Conservation (phyloP, 2,329 filamentous ascomycete genomes). For the Penicillium sp. region DNA sequence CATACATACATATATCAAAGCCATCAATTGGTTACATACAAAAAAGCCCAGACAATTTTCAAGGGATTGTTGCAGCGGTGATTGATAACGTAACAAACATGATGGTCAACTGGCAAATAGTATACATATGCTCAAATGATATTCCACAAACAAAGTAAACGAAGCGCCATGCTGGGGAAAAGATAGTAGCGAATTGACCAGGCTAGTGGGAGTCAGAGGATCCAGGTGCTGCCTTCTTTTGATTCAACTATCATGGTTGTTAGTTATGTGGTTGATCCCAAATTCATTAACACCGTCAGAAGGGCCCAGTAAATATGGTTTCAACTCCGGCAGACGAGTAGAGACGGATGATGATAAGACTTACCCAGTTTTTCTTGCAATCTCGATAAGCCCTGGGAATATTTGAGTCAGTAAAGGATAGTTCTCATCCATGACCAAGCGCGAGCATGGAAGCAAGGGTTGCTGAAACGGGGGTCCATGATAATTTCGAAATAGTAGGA, state of each 20-base stretch:
- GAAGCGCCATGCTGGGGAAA: not conserved
- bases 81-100: not conserved
- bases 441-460: not conserved
- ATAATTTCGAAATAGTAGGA: not conserved
- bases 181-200: not conserved
- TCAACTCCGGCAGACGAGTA: not conserved
- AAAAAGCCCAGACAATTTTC: not conserved
- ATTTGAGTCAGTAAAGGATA: conserved; percentile 7
- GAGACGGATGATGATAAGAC: conserved; percentile 26
- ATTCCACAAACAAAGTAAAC: not conserved
- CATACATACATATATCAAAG: too few relatives aligned
- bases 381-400: conserved; percentile 79
- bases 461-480: not conserved
- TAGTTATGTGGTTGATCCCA: not conserved
- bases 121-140: not conserved
- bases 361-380: conserved; percentile 93
- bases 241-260: conserved; percentile 28
- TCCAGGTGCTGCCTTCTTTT: conserved; percentile 26
- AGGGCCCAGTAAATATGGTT: not conserved
- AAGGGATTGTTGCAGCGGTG: not conserved
- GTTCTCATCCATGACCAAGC: not conserved
- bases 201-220: not conserved
- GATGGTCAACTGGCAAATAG: not conserved
- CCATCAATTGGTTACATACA: too few relatives aligned
- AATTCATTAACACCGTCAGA: not conserved